Evolutionary conservation across 2,329 filamentous ascomycete species (phyloP).

Genomic region (Fusarium sp.): DNA sequence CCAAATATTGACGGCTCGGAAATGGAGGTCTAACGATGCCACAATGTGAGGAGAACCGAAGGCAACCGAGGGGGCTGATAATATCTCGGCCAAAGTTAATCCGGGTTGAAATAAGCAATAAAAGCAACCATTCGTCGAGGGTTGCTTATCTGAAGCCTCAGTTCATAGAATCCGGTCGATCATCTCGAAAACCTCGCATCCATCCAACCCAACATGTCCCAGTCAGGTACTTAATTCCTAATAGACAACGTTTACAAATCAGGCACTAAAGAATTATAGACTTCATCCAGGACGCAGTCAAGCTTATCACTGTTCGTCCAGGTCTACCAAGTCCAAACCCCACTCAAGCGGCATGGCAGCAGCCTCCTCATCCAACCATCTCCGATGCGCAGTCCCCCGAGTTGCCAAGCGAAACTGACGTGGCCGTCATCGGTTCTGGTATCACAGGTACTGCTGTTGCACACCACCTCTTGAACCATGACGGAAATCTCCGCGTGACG

Average conservation of each 20-base stretch:
- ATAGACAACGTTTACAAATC: background rate
- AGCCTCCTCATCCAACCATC: constrained; percentile 37
- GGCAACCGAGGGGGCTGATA: background rate
- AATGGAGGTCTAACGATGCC: background rate
- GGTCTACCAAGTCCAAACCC: constrained; percentile 23
- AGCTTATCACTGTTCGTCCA: constrained; percentile 12
- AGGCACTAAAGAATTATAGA: background rate
- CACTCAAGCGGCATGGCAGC: constrained; percentile 28
- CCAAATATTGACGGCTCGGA: background rate
- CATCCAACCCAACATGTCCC: background rate
- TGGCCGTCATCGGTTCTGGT: constrained; percentile 48
- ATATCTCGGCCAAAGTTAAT: background rate
- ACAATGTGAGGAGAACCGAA: background rate
- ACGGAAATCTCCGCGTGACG: constrained; percentile 21
- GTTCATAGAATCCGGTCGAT: background rate
- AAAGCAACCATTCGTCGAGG: background rate
- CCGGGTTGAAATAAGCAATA: background rate
- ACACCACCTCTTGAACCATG: constrained; percentile 39
- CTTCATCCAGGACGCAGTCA: constrained; percentile 20
- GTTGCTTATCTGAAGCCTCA: background rate
- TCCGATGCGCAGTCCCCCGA: constrained; percentile 37
- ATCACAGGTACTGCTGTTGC: constrained; percentile 46
- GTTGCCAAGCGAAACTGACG: constrained; percentile 34
- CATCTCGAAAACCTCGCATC: background rate
- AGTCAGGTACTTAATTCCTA: background rate